These are phyloP conservation scores for Ceratocystis lukuohia DNA, from an alignment of 2,329 filamentous ascomycete species.

Conservation along the genomic window DNA sequence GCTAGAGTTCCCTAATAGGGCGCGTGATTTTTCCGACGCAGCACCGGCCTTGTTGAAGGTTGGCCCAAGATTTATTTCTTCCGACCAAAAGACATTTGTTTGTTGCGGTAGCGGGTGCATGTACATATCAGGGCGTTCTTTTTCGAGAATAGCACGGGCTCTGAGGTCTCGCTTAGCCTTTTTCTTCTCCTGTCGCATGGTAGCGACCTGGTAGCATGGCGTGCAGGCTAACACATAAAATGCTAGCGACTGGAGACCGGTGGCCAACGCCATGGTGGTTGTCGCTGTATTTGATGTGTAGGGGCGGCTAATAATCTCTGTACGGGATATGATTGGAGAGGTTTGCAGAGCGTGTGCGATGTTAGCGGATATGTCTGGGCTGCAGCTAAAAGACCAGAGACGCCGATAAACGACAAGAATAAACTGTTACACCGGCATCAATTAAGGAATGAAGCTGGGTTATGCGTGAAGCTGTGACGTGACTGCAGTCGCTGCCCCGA, in stretches of 20 bases:
- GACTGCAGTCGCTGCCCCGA: neutral
- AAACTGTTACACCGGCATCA: conserved; percentile 16
- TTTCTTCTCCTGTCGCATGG: conserved; percentile 56
- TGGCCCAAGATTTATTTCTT: conserved; percentile 75
- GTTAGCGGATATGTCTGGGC: too few species aligned
- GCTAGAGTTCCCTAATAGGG: conserved; percentile 13
- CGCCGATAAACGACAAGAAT: conserved; percentile 13
- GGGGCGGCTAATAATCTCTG: neutral
- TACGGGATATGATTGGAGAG: too few species aligned
- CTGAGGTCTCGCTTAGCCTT: conserved; percentile 55
- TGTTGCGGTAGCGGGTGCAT: conserved; percentile 69
- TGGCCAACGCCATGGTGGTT: conserved; percentile 33
- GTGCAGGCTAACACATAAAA: conserved; percentile 69
- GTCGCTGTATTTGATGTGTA: conserved; percentile 26
- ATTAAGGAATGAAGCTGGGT: neutral
- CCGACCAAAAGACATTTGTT: conserved; percentile 78
- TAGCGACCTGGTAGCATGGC: conserved; percentile 59
- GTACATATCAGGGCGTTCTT: conserved; percentile 60
- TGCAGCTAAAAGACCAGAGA: neutral
- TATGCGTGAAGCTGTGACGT: neutral
- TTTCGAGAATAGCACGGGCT: conserved; percentile 50
- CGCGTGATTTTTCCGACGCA: conserved; percentile 23
- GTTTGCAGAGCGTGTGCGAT: too few species aligned
- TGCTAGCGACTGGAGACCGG: conserved; percentile 58
- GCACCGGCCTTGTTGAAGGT: conserved; percentile 49